Conservation (phyloP, 2,329 filamentous ascomycete species). For the Colletotrichum echinochloae region DNA sequence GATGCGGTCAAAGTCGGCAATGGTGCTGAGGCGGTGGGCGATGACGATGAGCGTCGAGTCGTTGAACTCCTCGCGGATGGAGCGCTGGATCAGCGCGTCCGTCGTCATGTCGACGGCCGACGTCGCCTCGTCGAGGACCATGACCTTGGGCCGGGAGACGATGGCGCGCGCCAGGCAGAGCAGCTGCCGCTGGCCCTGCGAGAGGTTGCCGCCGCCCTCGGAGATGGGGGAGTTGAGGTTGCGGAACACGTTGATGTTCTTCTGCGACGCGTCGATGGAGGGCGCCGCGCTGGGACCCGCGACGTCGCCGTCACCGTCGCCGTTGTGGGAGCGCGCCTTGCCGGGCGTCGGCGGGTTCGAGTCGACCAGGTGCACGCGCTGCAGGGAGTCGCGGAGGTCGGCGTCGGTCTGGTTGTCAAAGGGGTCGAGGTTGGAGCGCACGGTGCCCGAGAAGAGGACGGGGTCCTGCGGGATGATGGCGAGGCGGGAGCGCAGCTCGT, state of each 20-base stretch:
- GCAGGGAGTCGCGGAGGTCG: slow-evolving; percentile 76
- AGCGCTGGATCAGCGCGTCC: slow-evolving; percentile 78
- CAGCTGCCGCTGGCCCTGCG: slow-evolving; percentile 81
- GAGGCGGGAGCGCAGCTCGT: slow-evolving; percentile 77
- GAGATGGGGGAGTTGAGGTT: slow-evolving; percentile 73
- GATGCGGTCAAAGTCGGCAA: slow-evolving; percentile 81
- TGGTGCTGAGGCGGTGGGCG: slow-evolving; percentile 80
- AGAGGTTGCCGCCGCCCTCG: slow-evolving; percentile 80
- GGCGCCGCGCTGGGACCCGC: slow-evolving; percentile 46
- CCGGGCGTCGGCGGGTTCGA: slow-evolving; percentile 56
- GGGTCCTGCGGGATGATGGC: slow-evolving; percentile 87
- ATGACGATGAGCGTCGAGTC: slow-evolving; percentile 79
- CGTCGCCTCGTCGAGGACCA: slow-evolving; percentile 85
- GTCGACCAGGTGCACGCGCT: slow-evolving; percentile 75
- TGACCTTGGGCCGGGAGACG: slow-evolving; percentile 77
- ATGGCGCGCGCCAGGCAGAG: slow-evolving; percentile 81
- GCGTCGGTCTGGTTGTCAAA: slow-evolving; percentile 77
- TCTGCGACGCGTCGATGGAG: slow-evolving; percentile 47
- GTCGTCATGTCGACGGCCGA: slow-evolving; percentile 83
- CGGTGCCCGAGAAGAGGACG: slow-evolving; percentile 82
- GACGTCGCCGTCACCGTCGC: neutral
- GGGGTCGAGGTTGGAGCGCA: slow-evolving; percentile 82
- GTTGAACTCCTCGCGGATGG: slow-evolving; percentile 78
- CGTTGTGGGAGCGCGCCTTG: slow-evolving; percentile 50
- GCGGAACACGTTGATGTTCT: slow-evolving; percentile 75